A percentile compares a stretch with the other conserved stretches of the same genome.
Conservation (phyloP, 768 basidiomycete genomes). For the Pisolithus tinctorius region DNA sequence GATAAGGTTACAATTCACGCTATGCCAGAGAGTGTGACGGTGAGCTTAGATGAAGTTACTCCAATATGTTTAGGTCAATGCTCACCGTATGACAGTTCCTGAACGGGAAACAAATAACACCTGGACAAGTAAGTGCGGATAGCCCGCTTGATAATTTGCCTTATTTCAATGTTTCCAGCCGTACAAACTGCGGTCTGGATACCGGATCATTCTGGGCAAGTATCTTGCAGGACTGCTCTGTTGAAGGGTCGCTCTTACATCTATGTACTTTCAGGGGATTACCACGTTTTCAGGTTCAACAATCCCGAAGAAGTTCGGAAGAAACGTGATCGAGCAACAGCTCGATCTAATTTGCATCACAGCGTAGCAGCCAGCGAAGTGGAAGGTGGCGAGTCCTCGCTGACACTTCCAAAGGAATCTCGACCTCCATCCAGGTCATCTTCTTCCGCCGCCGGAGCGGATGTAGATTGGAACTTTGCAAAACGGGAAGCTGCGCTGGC, state of each 20-base stretch:
- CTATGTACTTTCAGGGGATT: slow-evolving; percentile 56
- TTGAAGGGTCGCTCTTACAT: slow-evolving; percentile 1
- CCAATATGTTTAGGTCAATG: slow-evolving; percentile 5
- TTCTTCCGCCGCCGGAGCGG: slow-evolving; percentile 56
- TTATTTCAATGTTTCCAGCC: slow-evolving; percentile 32
- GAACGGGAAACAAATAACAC: slow-evolving; percentile 83
- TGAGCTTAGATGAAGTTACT: slow-evolving; percentile 30
- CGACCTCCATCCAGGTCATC: slow-evolving; percentile 77
- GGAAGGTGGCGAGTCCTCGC: slow-evolving; percentile 37
- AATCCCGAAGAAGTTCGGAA: slow-evolving; percentile 93
- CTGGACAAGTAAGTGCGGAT: slow-evolving; percentile 55
- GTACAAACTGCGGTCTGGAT: slow-evolving; percentile 87
- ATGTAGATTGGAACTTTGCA: slow-evolving; percentile 97
- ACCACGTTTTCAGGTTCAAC: slow-evolving; percentile 97
- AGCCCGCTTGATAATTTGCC: not conserved
- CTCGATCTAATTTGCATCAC: slow-evolving; percentile 61
- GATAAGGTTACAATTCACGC: slow-evolving; percentile 81
- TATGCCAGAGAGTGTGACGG: slow-evolving; percentile 76
- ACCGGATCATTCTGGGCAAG: slow-evolving; percentile 90
- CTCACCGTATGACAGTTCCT: slow-evolving; percentile 54
- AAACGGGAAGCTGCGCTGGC: slow-evolving; percentile 90
- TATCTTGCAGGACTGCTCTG: not conserved
- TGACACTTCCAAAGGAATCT: slow-evolving; percentile 40
- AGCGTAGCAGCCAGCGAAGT: slow-evolving; percentile 63
- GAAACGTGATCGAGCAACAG: slow-evolving; percentile 74